Evolutionary conservation across 176 grass and related monocot genomes (phyloP).

Genomic region (Themeda triandra): DNA sequence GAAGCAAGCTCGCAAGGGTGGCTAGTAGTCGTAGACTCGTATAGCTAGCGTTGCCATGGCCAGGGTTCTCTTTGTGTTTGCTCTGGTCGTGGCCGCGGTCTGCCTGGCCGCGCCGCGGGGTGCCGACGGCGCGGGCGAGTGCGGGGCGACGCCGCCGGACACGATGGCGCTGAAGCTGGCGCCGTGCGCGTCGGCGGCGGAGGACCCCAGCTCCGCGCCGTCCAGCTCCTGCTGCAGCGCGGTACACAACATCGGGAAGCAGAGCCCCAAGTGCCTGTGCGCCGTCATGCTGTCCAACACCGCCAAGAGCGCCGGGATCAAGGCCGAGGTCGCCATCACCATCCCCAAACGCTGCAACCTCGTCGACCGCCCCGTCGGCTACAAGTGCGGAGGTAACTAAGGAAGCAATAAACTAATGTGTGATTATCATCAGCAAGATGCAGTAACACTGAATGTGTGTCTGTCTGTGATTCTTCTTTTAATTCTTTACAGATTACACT

Average conservation of each 20-base stretch:
- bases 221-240: conserved; percentile 48
- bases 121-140: conserved; percentile 51
- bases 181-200: conserved; percentile 55
- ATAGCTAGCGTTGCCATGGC: too few relatives aligned
- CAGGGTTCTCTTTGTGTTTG: not conserved
- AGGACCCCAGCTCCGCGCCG: conserved; percentile 36
- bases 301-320: conserved; percentile 60
- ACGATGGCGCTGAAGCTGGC: conserved; percentile 55
- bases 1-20: not conserved
- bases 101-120: not conserved
- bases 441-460: not conserved
- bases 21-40: too few relatives aligned
- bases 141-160: conserved; percentile 52
- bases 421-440: not conserved
- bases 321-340: conserved; percentile 55
- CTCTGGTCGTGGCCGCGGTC: not conserved
- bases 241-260: conserved; percentile 60
- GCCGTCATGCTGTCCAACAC: conserved; percentile 69
- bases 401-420: too few relatives aligned
- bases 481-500: conserved; percentile 21
- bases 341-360: conserved; percentile 80
- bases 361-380: conserved; percentile 57
- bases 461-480: not conserved
- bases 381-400: conserved; percentile 65
- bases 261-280: conserved; percentile 64